Base-by-base conservation (phyloP, 2,329 filamentous ascomycete species). In the Neobulgaria alba region DNA sequence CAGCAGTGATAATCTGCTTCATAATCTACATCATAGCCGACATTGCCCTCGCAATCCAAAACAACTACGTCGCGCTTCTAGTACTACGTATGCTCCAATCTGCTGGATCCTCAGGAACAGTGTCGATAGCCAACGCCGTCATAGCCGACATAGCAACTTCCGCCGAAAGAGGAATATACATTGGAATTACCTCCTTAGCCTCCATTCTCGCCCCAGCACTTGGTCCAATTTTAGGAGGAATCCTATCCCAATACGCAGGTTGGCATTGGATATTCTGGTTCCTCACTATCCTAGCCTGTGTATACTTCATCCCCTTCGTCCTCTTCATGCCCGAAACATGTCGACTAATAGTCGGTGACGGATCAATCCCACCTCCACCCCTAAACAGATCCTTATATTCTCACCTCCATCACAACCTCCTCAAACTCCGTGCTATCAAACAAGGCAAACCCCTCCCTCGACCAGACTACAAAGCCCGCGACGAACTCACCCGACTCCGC, bases 61-160 rank as follows among this genome's bases (percentile, higher is more conserved):
- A 63, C 5, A 67, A 53, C 44, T 74, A 71, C 41, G 57, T 60
- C 0, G 63, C 71, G 1, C 56, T 79, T 2, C 47, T 79, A n/a
- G 63, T 71, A 0, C 58, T 79, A 2, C 63, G 75, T 1, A 69
- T 67, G 47, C 51, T 78, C 4, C 76, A 79, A 51, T 26, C 23
- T 26, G 12, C 23, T 26, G 12, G 12, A 7, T 26, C 23, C 35
- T 73, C 69, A 43, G 71, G 69, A 1, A 79, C 75, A 0, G 63
- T 81, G 2, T 69, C 77, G 0, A 62, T 85, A 2, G 65, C 64
- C 0, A 64, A 63, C 21, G 80, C 72, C 0, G 71, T 83, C 0
- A 68, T 83, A 1, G 73, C 75, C 1, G 81, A 85, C 53, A 63
- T 82, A 4, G 65, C 73, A 9, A 80, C 76, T 0, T 70, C 70